phyloP scores from a whole-genome alignment of 495 filamentous ascomycete genomes.

The Amphirosellinia nigrospora region DNA sequence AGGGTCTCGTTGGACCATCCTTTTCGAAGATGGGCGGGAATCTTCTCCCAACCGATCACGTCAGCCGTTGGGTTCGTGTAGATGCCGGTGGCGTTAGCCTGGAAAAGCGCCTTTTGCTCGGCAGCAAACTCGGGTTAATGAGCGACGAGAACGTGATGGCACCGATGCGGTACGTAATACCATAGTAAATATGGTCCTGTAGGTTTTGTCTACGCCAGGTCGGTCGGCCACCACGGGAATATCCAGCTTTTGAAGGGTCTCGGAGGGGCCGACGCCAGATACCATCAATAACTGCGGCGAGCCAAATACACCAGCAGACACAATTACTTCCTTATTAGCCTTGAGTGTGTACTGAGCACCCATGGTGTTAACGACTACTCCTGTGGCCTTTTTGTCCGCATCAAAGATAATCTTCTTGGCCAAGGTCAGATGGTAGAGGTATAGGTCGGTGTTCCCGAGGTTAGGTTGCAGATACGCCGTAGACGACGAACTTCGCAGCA shows the following conservation, averaged over 20 bases:
- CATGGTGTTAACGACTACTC: slow-evolving; percentile 39
- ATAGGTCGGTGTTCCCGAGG: slow-evolving; percentile 36
- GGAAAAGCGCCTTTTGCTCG: slow-evolving; percentile 35
- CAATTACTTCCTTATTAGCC: slow-evolving; percentile 52
- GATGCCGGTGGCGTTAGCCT: slow-evolving; percentile 41
- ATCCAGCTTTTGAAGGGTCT: slow-evolving; percentile 36
- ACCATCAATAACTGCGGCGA: slow-evolving; percentile 56
- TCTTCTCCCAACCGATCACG: slow-evolving; percentile 58
- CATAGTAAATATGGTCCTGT: slow-evolving; percentile 52
- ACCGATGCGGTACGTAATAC: slow-evolving; percentile 46
- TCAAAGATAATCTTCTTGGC: slow-evolving; percentile 48
- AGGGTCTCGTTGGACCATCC: slow-evolving; percentile 33
- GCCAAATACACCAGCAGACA: slow-evolving; percentile 54
- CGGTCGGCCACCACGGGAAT: slow-evolving; percentile 51
- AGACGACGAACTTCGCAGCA: slow-evolving; percentile 33
- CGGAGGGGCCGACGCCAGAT: slow-evolving; percentile 44
- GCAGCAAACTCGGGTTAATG: slow-evolving; percentile 41
- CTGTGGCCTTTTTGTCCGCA: slow-evolving; percentile 39
- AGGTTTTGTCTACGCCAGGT: slow-evolving; percentile 60
- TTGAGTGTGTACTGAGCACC: slow-evolving; percentile 43
- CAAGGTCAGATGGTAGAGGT: slow-evolving; percentile 40
- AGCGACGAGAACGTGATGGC: slow-evolving; percentile 48
- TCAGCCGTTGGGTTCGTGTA: slow-evolving; percentile 53
- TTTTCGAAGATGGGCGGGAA: slow-evolving; percentile 27
- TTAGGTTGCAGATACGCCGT: slow-evolving; percentile 32